Conservation (phyloP, 169 alveolate species). For the Neospora caninum region DNA sequence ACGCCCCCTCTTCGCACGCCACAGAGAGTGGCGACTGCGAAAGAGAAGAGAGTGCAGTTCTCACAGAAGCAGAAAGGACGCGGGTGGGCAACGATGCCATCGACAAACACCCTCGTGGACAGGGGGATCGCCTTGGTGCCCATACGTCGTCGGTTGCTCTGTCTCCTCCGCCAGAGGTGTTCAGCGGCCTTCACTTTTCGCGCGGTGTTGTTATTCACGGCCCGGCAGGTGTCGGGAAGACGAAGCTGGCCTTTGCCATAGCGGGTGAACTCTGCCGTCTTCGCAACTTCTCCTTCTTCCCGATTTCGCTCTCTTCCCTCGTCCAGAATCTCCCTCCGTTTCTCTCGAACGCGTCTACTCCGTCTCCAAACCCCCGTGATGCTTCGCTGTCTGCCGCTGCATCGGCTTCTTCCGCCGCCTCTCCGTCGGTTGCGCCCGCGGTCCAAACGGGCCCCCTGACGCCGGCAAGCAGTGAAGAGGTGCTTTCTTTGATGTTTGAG, state of each 20-base stretch:
- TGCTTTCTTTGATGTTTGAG: background rate
- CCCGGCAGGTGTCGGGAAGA: constrained; percentile 17
- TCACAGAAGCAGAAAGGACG: background rate
- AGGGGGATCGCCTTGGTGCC: too few relatives aligned
- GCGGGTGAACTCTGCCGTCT: background rate
- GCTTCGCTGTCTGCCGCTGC: background rate
- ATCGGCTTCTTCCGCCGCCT: background rate
- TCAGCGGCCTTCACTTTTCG: background rate
- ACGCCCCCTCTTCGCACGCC: too few relatives aligned
- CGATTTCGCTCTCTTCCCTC: background rate
- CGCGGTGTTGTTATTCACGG: constrained; percentile 4
- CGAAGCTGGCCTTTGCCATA: constrained; percentile 14
- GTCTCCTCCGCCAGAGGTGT: background rate
- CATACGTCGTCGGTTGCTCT: too few relatives aligned
- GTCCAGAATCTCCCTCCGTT: background rate
- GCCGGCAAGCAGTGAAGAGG: background rate
- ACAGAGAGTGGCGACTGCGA: too few relatives aligned
- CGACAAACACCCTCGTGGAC: too few relatives aligned
- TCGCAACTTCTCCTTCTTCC: background rate
- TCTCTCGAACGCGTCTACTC: background rate
- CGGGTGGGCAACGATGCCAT: too few relatives aligned
- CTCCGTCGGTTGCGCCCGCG: background rate
- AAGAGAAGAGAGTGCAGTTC: background rate
- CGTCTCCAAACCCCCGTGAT: background rate
- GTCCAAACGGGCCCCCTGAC: background rate